Conservation (phyloP, 148 eudicot genomes). For the Fallopia convolvulus region DNA sequence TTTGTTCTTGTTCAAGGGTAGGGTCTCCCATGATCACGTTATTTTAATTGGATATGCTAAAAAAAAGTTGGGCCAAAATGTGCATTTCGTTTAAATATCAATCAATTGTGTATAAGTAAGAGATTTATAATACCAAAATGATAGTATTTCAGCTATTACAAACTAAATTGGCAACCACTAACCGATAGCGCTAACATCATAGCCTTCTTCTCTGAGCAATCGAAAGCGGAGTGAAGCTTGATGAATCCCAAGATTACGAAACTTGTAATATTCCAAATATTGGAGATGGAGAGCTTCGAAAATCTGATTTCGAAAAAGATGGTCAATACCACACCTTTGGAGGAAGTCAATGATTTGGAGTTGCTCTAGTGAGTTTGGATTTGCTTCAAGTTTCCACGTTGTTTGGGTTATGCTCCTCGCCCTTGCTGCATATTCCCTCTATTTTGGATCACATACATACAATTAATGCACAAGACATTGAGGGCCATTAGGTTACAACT, state of each 20-base stretch:
- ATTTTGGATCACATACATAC: not conserved
- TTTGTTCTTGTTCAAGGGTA: no score
- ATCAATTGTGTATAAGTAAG: not conserved
- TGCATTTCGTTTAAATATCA: no score
- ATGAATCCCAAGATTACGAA: not conserved
- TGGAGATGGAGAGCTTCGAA: not conserved
- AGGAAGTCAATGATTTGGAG: not conserved
- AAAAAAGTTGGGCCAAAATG: no score
- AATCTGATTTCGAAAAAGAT: not conserved
- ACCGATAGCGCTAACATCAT: not conserved
- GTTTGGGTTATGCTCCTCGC: not conserved
- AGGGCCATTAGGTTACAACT: no score
- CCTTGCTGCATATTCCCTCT: not conserved
- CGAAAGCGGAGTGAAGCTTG: conserved; percentile 3
- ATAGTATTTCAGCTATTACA: no score
- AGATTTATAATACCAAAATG: not conserved
- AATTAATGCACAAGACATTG: no score
- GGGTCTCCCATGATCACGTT: no score
- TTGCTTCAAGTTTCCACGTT: not conserved
- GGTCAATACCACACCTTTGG: not conserved
- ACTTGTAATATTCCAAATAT: not conserved
- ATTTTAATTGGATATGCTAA: no score
- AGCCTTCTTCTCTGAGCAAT: conserved; percentile 6
- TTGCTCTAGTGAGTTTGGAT: not conserved
- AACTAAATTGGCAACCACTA: no score